Percentiles rank a stretch among this genome's conserved stretches.
phyloP scores from a whole-genome alignment of 768 basidiomycete genomes.

The Collybia mongolica region DNA sequence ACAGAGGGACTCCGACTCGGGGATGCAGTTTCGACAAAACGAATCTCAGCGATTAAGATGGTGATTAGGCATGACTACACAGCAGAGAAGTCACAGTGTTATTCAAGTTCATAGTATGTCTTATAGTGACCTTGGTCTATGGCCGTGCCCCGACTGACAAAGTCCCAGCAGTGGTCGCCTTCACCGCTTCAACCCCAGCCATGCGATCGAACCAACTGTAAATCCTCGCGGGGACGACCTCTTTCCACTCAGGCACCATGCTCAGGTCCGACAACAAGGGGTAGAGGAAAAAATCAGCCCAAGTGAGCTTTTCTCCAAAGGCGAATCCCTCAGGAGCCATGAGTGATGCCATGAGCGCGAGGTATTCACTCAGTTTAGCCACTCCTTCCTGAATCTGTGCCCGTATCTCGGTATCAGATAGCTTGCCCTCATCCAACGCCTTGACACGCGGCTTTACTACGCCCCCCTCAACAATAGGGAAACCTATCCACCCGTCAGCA shows the following conservation, averaged over 20 bases:
- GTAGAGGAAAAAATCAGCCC: constrained; percentile 33
- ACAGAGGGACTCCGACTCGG: no score
- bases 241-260: constrained; percentile 26
- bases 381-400: constrained; percentile 18
- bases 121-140: not conserved
- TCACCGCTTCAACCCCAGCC: constrained; percentile 23
- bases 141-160: constrained; percentile 25
- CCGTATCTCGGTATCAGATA: constrained; percentile 17
- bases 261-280: constrained; percentile 28
- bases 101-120: no score
- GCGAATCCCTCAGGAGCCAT: constrained; percentile 22
- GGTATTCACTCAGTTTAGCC: constrained; percentile 18
- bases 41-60: no score
- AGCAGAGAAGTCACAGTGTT: no score
- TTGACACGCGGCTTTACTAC: constrained; percentile 30
- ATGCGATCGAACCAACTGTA: constrained; percentile 23
- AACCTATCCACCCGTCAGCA: constrained; percentile 16
- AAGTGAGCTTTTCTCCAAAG: constrained; percentile 25
- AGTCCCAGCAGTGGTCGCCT: constrained; percentile 24
- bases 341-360: constrained; percentile 22
- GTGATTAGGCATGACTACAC: no score
- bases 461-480: constrained; percentile 24
- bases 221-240: constrained; percentile 14
- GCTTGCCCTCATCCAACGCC: constrained; percentile 22
- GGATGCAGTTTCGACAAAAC: no score